Evolutionary conservation across 768 basidiomycete species (phyloP).

Genomic region (Mycena metata): DNA sequence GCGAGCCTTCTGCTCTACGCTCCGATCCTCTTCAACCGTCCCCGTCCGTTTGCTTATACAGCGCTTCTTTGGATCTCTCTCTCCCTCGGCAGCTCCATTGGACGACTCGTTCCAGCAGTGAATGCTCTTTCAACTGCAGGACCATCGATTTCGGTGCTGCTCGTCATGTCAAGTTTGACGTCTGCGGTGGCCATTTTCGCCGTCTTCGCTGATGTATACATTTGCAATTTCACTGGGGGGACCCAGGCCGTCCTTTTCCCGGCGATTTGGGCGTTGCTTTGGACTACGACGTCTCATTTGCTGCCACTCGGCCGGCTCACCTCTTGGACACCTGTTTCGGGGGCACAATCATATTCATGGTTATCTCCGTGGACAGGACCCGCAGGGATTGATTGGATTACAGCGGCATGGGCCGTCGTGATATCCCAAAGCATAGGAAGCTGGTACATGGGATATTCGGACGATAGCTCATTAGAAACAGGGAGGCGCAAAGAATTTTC

Average conservation of each 20-base stretch:
- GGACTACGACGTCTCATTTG: slow-evolving; percentile 65
- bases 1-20: slow-evolving; percentile 54
- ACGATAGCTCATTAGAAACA: slow-evolving; percentile 38
- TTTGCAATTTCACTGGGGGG: slow-evolving; percentile 53
- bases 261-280: slow-evolving; percentile 74
- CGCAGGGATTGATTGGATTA: slow-evolving; percentile 76
- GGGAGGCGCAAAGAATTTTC: slow-evolving; percentile 26
- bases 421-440: slow-evolving; percentile 64
- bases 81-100: slow-evolving; percentile 56
- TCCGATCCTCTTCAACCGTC: slow-evolving; percentile 50
- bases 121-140: slow-evolving; percentile 68
- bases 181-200: slow-evolving; percentile 58
- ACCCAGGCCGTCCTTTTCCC: slow-evolving; percentile 73
- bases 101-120: slow-evolving; percentile 58
- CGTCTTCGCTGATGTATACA: slow-evolving; percentile 55
- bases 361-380: slow-evolving; percentile 70
- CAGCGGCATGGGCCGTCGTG: slow-evolving; percentile 82
- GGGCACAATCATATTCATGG: slow-evolving; percentile 73
- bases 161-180: slow-evolving; percentile 55
- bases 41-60: slow-evolving; percentile 40
- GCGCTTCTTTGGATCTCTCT: slow-evolving; percentile 54
- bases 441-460: slow-evolving; percentile 67
- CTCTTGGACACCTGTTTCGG: slow-evolving; percentile 76
- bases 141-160: slow-evolving; percentile 63
- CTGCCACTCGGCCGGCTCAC: slow-evolving; percentile 76